Base-by-base conservation (phyloP, 129 eudicot genomes). In the Centaurea solstitialis region DNA sequence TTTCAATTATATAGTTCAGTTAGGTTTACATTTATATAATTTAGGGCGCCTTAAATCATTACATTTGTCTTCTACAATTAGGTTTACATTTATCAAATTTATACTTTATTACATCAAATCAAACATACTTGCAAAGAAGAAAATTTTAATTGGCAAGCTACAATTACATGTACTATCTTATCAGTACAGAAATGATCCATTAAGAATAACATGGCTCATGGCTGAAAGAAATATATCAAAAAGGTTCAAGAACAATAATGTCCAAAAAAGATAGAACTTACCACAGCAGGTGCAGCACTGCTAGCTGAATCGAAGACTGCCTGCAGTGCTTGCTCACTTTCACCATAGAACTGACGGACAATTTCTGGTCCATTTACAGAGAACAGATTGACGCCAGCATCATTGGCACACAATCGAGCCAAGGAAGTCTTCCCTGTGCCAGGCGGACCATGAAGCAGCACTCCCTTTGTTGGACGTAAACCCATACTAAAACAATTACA, bases 401-500 rank as follows among this genome's bases (percentile, higher is more conserved):
- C 95, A 88, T 81, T 86, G 24, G 84, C 89, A 87, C 99, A 93
- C 38, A 85, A 74, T 43, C 76, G 88, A 67, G 97, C 98, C 92
- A 96, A 87, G 40, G 91, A 89, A 65, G 98, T 93, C 87, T 96
- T 96, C 72, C 99, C 99, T 21, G 98, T 96, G 79, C 99, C 99
- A 53, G 97, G 90, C 39, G 98, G 97, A 15, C 99, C 99, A 77
- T 96, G 91, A 88, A 96, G 99, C 81, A 96, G 91, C 80, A 96
- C 98, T 79, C 99, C 99, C 61, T 91, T 96, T 84, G 90, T 88
- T 76, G 99, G 93, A 75, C 98, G 97, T 73, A 96, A 85, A 77
- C 99, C 98, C 86, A 89, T 74, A 47, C 99, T 95, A 82, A 72
- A 86, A 80, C 50, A 87, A 57, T 53, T 65, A 78, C 38, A 82